Evolutionary conservation across 2,329 filamentous ascomycete species (phyloP), one percentile per base, ranked within the genome.

Genomic region (Epichloe sibirici): DNA sequence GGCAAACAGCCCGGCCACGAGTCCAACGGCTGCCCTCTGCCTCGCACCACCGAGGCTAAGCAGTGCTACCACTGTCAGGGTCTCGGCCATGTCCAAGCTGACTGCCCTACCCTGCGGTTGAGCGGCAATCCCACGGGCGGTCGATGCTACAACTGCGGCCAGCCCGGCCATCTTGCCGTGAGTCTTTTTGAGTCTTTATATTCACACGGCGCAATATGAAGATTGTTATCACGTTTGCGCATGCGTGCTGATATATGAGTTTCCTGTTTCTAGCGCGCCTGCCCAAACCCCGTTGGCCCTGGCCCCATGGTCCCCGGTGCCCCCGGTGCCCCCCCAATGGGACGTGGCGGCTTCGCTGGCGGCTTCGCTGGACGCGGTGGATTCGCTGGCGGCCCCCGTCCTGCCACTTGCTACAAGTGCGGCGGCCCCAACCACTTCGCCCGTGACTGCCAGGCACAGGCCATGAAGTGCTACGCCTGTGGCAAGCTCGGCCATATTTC

Each of bases 31-130:
- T 98, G 93, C 80, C 93, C 93, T 63, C 85, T 91, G 67, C 93
- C 93, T 65, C 86, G 93, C 71, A 96, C 91, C 56, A 96, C 93
- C 59, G 93, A 98, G 75, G 90, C 90, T 51, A 98, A 98, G 83
- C 93, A 98, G 79, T 98, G 93, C 82, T 98, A 98, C 72, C 93
- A 97, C 76, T 98, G 93, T 79, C 93, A 97, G 77, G 93, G 93
- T 55, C 82, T 97, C 57, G 93, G 93, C 61, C 93, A 98, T 69
- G 93, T 98, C 64, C 93, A 98, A 77, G 93, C 93, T 62, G 93
- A 98, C 72, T 98, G 93, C 81, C 93, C 93, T 64, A 97, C 93
- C 57, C 82, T 98, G 59, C 89, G 93, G 62, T 73, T 98, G 69
- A 95, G 83, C 71, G 90, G 86, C 60, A 86, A 85, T 62, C 81